These are phyloP conservation scores for Mentha longifolia DNA, from an alignment of 257 asterid species.

Conservation along the genomic window DNA sequence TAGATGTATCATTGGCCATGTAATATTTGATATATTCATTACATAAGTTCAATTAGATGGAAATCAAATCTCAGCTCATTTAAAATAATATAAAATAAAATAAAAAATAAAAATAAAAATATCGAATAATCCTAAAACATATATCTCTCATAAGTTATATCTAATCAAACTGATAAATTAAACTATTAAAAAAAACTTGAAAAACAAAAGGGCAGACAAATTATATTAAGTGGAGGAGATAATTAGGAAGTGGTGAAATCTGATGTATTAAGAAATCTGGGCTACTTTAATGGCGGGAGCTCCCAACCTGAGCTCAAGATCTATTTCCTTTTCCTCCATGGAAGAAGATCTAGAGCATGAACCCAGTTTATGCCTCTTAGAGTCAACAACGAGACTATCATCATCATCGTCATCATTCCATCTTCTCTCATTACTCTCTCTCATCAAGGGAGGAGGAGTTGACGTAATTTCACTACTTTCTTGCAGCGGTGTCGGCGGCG, in stretches of 20 bases:
- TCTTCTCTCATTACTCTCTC: neutral
- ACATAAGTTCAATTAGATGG: neutral
- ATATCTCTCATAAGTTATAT: neutral
- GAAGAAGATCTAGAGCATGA: slow-evolving; percentile 9
- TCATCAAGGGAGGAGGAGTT: too few relatives aligned
- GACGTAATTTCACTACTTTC: neutral
- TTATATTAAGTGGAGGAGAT: neutral
- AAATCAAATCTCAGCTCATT: too few relatives aligned
- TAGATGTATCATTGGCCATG: too few relatives aligned
- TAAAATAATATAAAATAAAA: too few relatives aligned
- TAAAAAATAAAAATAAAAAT: too few relatives aligned
- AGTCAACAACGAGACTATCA: too few relatives aligned
- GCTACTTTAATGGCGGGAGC: slow-evolving; percentile 46
- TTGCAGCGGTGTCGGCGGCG: neutral
- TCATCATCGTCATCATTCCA: neutral
- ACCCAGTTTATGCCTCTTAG: neutral
- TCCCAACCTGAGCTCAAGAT: slow-evolving; percentile 85
- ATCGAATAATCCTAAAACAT: neutral
- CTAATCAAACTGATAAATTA: neutral
- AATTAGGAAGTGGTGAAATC: neutral
- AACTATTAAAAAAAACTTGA: too few relatives aligned
- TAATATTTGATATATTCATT: neutral
- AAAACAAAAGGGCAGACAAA: neutral
- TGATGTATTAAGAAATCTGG: neutral
- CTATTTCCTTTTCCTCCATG: slow-evolving; percentile 55